phyloP scores from a whole-genome alignment of 2,329 filamentous ascomycete genomes.

The Juglanconis juglandina region DNA sequence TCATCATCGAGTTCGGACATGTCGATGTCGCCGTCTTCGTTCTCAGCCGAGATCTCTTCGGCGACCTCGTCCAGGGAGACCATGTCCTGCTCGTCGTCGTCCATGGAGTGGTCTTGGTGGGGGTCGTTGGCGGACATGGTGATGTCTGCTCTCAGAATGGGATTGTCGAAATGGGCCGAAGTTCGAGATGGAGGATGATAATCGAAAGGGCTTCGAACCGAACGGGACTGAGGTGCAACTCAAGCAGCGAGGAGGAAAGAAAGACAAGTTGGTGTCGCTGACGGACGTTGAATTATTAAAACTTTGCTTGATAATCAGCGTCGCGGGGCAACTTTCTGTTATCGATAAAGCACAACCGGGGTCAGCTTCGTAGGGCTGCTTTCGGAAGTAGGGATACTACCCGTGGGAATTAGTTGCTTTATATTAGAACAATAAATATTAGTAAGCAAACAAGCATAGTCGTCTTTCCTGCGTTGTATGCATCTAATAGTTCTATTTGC shows the following conservation, averaged over 20 bases:
- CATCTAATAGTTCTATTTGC: too few species aligned
- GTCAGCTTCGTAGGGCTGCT: not conserved
- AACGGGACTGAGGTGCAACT: not conserved
- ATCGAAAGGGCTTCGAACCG: not conserved
- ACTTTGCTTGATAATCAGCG: constrained; percentile 19
- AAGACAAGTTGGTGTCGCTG: not conserved
- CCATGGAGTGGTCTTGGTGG: constrained; percentile 38
- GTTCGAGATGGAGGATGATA: not conserved
- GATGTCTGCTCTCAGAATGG: not conserved
- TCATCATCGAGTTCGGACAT: constrained; percentile 25
- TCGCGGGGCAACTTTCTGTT: constrained; percentile 11
- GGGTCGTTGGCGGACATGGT: constrained; percentile 26
- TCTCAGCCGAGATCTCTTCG: constrained; percentile 66
- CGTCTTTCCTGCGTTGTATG: too few species aligned
- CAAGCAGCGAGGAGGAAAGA: not conserved
- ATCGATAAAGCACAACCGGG: constrained; percentile 1
- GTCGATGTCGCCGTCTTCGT: constrained; percentile 41
- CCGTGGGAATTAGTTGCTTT: too few species aligned
- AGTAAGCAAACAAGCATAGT: too few species aligned
- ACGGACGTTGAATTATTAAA: constrained; percentile 14
- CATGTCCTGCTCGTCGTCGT: constrained; percentile 66
- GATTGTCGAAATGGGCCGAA: not conserved
- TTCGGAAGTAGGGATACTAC: not conserved
- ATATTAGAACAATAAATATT: too few species aligned
- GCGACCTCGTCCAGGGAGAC: constrained; percentile 74